Base-by-base conservation (phyloP, 768 basidiomycete genomes). In the Pisolithus tinctorius region DNA sequence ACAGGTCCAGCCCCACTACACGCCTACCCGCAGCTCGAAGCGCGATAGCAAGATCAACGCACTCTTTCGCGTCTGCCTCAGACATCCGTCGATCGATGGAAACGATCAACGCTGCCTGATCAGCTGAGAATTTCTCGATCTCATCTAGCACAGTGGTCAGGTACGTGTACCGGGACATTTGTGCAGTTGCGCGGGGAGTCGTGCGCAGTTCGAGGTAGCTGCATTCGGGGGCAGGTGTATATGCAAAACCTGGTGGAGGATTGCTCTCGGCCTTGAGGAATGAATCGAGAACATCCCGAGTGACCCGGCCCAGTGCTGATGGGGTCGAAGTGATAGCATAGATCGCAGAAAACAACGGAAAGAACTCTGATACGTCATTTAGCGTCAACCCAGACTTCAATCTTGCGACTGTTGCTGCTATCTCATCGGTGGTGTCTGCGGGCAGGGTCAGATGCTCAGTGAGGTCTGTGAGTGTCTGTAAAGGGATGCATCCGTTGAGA, bases 151-250 rank as follows among this genome's bases (percentile, higher is more conserved):
- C 86, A 1, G 79, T 71, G 37, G 74, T 70, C 23, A 93, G 67
- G 62, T 93, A 93, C 40, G 71, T 63, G 51, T 73, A 66, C 8
- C 82, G 71, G 6, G 71, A 74, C 84, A 91, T 87, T 4, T 72
- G 56, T 0, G 63, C 50, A 0, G 81, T 86, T 61, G 62, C 69
- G 41, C 83, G 76, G 0, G 89, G 91, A 0, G 86, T 91, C 9
- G 82, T 83, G n/a, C 91, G 81, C n/a, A 93, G 76, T 61, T 93
- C 91, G 31, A 93, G 72, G 60, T 90, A 90, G 4, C 67, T 67
- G 53, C 84, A 90, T 49, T 88, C 78, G 0, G 82, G 73, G 54
- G 23, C 73, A 20, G 58, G 54, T 11, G 47, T 45, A 42, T 53
- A 64, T 68, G 36, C 72, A 72, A 45, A 67, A 8, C 56, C 65